phyloP scores from a whole-genome alignment of 306 rosid species.

The Gleditsia sinensis region DNA sequence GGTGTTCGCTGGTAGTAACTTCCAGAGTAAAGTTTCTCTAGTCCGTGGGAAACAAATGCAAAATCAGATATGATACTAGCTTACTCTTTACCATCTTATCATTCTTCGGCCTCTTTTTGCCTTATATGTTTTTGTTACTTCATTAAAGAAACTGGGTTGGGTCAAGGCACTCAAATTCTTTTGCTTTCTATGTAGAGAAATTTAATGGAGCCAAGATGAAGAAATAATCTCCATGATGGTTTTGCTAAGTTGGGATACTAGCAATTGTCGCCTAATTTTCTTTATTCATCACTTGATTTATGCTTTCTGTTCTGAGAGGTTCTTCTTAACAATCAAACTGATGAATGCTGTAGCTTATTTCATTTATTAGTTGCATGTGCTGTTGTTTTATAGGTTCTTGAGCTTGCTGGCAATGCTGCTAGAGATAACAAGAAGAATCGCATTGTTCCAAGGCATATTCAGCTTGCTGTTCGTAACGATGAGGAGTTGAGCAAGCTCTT shows the following conservation, averaged over 20 bases:
- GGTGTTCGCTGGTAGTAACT: neutral
- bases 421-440: slow-evolving; percentile 39
- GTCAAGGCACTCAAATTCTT: neutral
- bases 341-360: neutral
- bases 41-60: neutral
- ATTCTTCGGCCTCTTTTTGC: neutral
- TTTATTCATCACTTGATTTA: neutral
- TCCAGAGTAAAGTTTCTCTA: neutral
- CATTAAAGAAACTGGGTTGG: neutral
- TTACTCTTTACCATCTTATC: neutral
- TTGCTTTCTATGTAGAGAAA: neutral
- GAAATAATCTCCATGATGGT: neutral
- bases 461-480: slow-evolving; percentile 40
- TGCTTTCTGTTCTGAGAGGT: neutral
- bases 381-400: slow-evolving; percentile 26
- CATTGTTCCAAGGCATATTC: slow-evolving; percentile 39
- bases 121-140: neutral
- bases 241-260: neutral
- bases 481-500: slow-evolving; percentile 42
- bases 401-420: slow-evolving; percentile 41
- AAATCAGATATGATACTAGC: neutral
- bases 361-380: neutral
- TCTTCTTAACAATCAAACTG: neutral
- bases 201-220: neutral
- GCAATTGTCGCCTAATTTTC: neutral